Percentiles rank a stretch among this genome's conserved stretches.
phyloP scores from a whole-genome alignment of 768 basidiomycete genomes.

The Ramaria sp. region DNA sequence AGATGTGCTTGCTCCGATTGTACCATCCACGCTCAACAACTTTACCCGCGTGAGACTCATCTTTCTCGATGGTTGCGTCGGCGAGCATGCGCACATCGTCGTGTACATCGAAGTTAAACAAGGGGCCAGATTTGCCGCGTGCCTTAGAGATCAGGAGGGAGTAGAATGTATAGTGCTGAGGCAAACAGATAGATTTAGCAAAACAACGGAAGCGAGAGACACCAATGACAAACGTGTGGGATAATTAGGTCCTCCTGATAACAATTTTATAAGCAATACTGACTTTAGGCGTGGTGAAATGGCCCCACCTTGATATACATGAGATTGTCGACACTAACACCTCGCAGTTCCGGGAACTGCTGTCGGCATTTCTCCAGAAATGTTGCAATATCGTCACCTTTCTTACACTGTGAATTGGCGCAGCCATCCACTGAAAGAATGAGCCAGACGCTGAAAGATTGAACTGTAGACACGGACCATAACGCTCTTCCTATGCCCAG shows the following conservation, averaged over 20 bases:
- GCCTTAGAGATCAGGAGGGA: conserved; percentile 98
- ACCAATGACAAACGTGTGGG: conserved; percentile 59
- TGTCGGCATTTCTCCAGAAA: conserved; percentile 91
- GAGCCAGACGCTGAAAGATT: not conserved
- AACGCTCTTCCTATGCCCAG: conserved; percentile 89
- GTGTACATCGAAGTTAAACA: conserved; percentile 99
- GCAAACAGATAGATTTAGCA: not conserved
- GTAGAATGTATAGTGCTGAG: conserved; percentile 95
- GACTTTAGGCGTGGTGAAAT: not conserved
- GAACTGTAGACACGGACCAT: conserved; percentile 39
- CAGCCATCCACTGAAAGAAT: conserved; percentile 2
- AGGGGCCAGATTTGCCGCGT: conserved; percentile 92
- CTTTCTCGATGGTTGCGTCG: conserved; percentile 94
- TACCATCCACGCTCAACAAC: conserved; percentile 96
- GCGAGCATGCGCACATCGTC: conserved; percentile 92
- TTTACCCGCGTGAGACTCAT: conserved; percentile 97
- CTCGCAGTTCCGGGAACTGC: conserved; percentile 87
- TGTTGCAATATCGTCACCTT: conserved; percentile 77
- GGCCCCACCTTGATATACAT: conserved; percentile 90
- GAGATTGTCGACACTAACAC: conserved; percentile 86
- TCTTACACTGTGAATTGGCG: conserved; percentile 69
- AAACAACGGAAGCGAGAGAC: not conserved
- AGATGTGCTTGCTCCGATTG: conserved; percentile 94
- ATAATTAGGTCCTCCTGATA: conserved; percentile 94
- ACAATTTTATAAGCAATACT: conserved; percentile 6